These are phyloP conservation scores for Gautieria morchelliformis DNA, from an alignment of 768 basidiomycete species.

Conservation along the genomic window DNA sequence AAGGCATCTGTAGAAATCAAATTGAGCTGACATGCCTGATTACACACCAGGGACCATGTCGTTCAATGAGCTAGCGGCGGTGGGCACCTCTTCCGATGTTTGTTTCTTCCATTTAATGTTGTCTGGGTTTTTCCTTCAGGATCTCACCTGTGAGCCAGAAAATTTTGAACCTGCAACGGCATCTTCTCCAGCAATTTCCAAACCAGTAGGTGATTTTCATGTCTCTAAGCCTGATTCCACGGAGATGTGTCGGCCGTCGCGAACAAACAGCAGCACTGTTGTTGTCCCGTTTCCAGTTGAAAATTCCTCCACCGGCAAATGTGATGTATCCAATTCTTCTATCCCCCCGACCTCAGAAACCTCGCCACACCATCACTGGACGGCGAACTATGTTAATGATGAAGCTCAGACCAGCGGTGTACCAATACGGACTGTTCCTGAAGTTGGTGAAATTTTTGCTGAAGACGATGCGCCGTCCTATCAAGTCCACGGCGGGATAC, in stretches of 20 bases:
- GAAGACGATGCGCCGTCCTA: too few relatives aligned
- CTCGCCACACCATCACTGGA: too few relatives aligned
- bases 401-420: neutral
- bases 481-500: slow-evolving; percentile 73
- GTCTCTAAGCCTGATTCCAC: too few relatives aligned
- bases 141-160: slow-evolving; percentile 72
- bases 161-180: slow-evolving; percentile 21
- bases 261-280: neutral
- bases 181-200: slow-evolving; percentile 45
- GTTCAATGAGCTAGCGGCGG: slow-evolving; percentile 73
- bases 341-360: too few relatives aligned
- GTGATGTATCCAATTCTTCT: too few relatives aligned
- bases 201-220: slow-evolving; percentile 17
- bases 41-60: slow-evolving; percentile 61
- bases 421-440: too few relatives aligned
- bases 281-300: too few relatives aligned
- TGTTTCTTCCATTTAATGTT: neutral
- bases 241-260: too few relatives aligned
- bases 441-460: too few relatives aligned
- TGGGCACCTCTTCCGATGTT: slow-evolving; percentile 1
- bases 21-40: neutral
- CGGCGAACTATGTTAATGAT: neutral
- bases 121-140: slow-evolving; percentile 18
- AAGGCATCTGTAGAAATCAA: neutral
- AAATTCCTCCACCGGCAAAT: too few relatives aligned